These are phyloP conservation scores for Paraglomus brasilianum DNA, from an alignment of 192 early-diverging fungal genomes.

Conservation along the genomic window DNA sequence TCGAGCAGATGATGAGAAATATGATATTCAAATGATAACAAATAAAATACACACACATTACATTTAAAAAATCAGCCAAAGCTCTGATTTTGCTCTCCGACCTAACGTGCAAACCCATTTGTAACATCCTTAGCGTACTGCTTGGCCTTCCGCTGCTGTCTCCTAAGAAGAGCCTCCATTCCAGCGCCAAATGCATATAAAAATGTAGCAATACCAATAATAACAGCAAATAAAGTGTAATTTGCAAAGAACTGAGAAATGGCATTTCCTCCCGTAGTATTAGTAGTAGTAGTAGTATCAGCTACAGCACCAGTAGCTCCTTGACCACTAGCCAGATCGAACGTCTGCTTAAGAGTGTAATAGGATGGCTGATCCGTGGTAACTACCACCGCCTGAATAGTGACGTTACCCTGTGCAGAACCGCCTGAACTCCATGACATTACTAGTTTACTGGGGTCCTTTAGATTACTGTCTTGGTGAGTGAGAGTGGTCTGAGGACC, in stretches of 20 bases:
- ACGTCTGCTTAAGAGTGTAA: background rate
- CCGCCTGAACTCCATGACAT: background rate
- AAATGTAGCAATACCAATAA: constrained; percentile 4
- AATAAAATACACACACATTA: no score
- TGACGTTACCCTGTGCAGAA: background rate
- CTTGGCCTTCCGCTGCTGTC: constrained; percentile 6
- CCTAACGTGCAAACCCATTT: no score
- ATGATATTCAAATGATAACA: no score
- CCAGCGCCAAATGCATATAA: constrained; percentile 10
- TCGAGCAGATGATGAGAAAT: no score
- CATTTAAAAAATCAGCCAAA: no score
- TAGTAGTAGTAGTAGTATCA: background rate
- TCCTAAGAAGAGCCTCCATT: constrained; percentile 8
- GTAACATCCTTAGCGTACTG: no score
- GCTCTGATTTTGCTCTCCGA: no score
- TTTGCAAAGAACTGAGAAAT: no score
- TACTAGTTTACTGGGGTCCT: background rate
- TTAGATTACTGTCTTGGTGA: background rate
- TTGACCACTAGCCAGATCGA: background rate
- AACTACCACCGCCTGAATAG: constrained; percentile 4
- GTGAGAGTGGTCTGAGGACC: background rate
- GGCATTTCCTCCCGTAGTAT: background rate
- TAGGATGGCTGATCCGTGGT: background rate
- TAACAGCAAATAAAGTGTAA: constrained; percentile 14
- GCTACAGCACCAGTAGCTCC: background rate